Conservation (phyloP, 768 basidiomycete genomes). For the Hemileccinum impolitum region DNA sequence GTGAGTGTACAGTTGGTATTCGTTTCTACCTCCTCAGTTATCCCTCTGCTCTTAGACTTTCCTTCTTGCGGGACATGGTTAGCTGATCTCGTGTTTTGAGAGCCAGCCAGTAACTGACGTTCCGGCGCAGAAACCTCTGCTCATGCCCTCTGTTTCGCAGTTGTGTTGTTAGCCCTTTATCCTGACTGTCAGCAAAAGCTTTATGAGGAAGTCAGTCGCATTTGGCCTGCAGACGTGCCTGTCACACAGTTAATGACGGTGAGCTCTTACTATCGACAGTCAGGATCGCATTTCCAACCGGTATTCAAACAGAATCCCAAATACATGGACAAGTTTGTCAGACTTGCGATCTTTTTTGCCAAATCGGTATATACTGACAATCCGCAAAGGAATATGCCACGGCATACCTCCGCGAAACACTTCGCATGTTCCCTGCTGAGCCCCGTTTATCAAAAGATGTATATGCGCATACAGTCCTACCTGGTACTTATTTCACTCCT, state of each 20-base stretch:
- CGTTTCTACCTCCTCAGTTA: not conserved
- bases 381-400: slow-evolving; percentile 38
- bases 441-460: slow-evolving; percentile 36
- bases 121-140: slow-evolving; percentile 44
- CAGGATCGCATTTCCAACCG: not conserved
- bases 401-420: slow-evolving; percentile 44
- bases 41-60: slow-evolving; percentile 32
- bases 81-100: not conserved
- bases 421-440: slow-evolving; percentile 41
- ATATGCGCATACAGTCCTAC: slow-evolving; percentile 33
- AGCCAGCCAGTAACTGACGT: slow-evolving; percentile 4
- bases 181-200: slow-evolving; percentile 48
- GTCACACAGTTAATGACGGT: slow-evolving; percentile 28
- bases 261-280: slow-evolving; percentile 1
- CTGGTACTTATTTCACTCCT: slow-evolving; percentile 32
- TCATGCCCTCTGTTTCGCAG: slow-evolving; percentile 41
- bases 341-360: not conserved
- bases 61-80: slow-evolving; percentile 50
- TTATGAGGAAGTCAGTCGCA: slow-evolving; percentile 35
- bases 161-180: slow-evolving; percentile 46
- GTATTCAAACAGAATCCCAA: slow-evolving; percentile 35
- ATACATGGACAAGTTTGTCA: slow-evolving; percentile 36
- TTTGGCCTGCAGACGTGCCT: slow-evolving; percentile 41
- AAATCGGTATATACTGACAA: not conserved
- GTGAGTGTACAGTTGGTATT: slow-evolving; percentile 27